Evolutionary conservation across 306 rosid genomes (phyloP).

Genomic region (Psophocarpus tetragonolobus): DNA sequence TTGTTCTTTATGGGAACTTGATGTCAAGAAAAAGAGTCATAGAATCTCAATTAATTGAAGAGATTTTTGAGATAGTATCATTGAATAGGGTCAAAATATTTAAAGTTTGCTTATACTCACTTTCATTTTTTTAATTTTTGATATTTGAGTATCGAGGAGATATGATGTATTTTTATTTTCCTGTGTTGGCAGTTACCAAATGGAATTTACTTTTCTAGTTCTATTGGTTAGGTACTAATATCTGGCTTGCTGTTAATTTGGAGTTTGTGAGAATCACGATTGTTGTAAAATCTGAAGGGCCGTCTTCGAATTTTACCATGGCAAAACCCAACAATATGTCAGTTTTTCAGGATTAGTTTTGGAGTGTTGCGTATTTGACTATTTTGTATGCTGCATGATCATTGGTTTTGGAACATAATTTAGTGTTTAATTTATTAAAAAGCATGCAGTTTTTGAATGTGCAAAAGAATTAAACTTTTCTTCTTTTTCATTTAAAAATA

Average conservation of each 20-base stretch:
- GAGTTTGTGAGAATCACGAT: conserved; percentile 7
- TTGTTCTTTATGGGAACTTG: too few species aligned
- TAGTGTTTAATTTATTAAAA: neutral
- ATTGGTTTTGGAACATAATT: neutral
- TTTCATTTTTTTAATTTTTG: too few species aligned
- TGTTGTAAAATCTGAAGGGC: conserved; percentile 24
- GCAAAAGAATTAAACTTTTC: conserved; percentile 12
- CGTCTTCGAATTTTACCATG: neutral
- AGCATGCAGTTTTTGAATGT: neutral
- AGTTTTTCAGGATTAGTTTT: neutral
- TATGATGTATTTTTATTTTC: too few species aligned
- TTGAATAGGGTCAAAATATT: too few species aligned
- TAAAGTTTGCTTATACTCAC: too few species aligned
- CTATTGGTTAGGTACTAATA: neutral
- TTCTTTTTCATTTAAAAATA: neutral
- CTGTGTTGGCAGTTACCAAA: neutral
- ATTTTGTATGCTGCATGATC: neutral
- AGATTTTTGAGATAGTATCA: too few species aligned
- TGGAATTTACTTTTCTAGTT: neutral
- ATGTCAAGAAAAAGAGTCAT: too few species aligned
- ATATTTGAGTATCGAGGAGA: too few species aligned
- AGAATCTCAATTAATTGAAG: too few species aligned
- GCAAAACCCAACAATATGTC: neutral
- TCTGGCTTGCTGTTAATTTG: conserved; percentile 21
- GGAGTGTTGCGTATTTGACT: neutral